Base-by-base conservation (phyloP, 305 asterid genomes). In the Fraxinus baroniana region DNA sequence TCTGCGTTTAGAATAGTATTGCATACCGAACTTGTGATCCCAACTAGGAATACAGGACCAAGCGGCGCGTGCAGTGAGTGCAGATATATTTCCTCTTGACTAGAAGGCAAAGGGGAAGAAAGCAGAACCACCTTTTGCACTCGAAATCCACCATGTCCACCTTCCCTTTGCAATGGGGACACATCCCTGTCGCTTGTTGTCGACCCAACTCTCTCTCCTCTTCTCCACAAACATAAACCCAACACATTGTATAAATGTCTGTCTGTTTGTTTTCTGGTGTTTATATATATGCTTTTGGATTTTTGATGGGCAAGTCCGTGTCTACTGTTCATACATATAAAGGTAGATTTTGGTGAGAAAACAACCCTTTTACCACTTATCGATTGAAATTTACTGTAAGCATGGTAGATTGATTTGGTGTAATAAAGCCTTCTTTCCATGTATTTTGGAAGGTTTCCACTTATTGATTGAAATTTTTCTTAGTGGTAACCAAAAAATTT, bases 91-190 rank as follows among this genome's bases (percentile, higher is more conserved):
- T 87, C 82, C 89, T 85, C 88, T 89, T 89, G 71, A 89, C 81
- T 0, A 85, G 85, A 64, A 83, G 86, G 17, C 87, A 89, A 46
- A 89, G 13, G 8, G 89, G 89, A 18, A 89, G 7, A 64, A 80
- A 89, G 78, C 91, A 89, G 73, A 87, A 81, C 84, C 78, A 80
- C 86, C 85, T 84, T 8, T 82, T 86, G 60, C 86, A 85, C 86
- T 85, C 85, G 15, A 89, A 89, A 66, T 87, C 91, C 24, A 89
- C 90, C 83, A 88, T 88, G 76, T 83, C 88, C 87, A 89, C 91
- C 85, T 84, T 85, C 41, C 90, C 91, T 77, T 87, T 87, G 84
- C 90, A 89, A 49, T 75, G 68, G 28, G 91, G 91, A 84, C 91
- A 89, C 7, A 62, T 71, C 78, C 90, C 91, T 35, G 87, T 82